Base-by-base conservation (phyloP, 73 alveolate genomes). In the Urostyla sp. region DNA sequence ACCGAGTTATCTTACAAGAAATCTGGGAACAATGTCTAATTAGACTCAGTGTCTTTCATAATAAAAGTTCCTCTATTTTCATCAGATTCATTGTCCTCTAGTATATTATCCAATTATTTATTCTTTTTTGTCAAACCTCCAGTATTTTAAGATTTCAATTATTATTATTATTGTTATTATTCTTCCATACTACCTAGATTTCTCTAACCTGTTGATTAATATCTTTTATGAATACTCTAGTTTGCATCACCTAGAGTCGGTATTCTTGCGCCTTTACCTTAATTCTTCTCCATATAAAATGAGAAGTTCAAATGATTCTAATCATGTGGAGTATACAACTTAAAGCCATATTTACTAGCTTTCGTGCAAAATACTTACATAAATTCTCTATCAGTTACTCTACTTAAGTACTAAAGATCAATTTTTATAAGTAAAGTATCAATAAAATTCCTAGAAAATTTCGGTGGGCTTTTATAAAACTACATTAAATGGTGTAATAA, bases 391-490 rank as follows among this genome's bases (percentile, higher is more conserved):
- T 61, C 89, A 11, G 36, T 60, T 18, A 46, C 20, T 1, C 23
- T 54, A 21, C 44, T 60, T 38, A 78, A 13, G n/a, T 11, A 38
- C 15, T 81, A 80, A 43, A 78, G 59, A 60, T 78, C 89, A 18
- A 78, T 61, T 46, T 38, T 45, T 30, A 78, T 10, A 0, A 61
- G 18, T 1, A 40, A 15, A 24, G 49, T 34, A 61, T 48, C 67
- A 7, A 78, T n/a, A 27, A 31, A 56, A 35, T 80, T 43, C 56
- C 18, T 63, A 18, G 84, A 35, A 57, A 34, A 80, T 20, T 66
- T 43, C 4, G 90, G 90, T 35, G 90, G 90, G 4, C 37, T 24
- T 28, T 63, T 56, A 43, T 80, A 80, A 28, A 38, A 80, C 37
- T 13, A 21, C 11, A 80, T 43, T 34, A 80, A 13, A 43, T 80